Base-by-base conservation (phyloP, 768 basidiomycete species). In the Holtermannia corniformis region DNA sequence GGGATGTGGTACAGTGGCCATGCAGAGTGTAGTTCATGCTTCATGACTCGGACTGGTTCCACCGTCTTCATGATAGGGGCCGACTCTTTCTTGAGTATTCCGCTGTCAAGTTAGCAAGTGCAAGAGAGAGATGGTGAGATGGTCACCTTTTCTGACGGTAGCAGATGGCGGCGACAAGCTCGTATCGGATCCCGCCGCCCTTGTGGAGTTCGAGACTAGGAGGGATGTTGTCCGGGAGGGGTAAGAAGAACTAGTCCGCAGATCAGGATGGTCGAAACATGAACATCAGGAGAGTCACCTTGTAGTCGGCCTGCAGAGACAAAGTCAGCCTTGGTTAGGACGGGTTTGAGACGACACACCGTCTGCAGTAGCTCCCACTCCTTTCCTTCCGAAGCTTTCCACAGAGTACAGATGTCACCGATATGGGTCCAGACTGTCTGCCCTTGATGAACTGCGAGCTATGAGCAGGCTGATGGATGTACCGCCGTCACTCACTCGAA, bases 201-300 rank as follows among this genome's bases (percentile, higher is more conserved):
- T 80, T 83, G 51, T 56, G 49, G 52, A 95, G 76, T 3, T 84
- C 80, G 53, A 90, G 80, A 41, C 80, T 86, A 14, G 91, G 88
- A 1, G 92, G 91, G 54, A 90, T 84, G 10, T 86, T 85, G 71
- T 93, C 89, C 0, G 92, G 92, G 63, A 96, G 83, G 22, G 90
- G 85, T 47, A 96, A 86, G 52, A 82, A 81, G 70, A 96, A 96
- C 2, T 85, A 83, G 59, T 87, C 84, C 74, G 91, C 89, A 7
- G 56, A n/a, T n/a, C n/a, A n/a, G n/a, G n/a, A n/a, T 22, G n/a
- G 3, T 22, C 13, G 1, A 22, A 41, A 27, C 7, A 3, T 16
- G 7, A 42, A 42, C n/a, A 13, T 1, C 5, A 25, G 3, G 1
- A 50, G 43, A 26, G 59, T 46, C 7, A 60, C 47, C 14, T 44